Evolutionary conservation across 306 rosid genomes (phyloP).

Genomic region (Medicago arabica): DNA sequence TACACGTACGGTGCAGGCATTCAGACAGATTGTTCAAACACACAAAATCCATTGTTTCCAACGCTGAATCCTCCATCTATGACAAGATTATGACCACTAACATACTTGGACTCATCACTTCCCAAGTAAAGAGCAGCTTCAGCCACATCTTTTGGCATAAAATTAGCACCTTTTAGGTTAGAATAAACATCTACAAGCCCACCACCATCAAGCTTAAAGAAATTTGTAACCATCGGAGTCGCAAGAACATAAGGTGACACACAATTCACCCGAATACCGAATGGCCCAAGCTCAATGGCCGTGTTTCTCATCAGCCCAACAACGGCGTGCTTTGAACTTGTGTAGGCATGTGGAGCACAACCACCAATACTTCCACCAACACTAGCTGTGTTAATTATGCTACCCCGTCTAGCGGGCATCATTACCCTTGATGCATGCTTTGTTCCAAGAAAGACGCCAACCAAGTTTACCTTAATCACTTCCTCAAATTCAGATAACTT

Average conservation of each 20-base stretch:
- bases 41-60: not conserved
- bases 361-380: constrained; percentile 38
- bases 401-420: constrained; percentile 46
- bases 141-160: constrained; percentile 52
- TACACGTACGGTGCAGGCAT: no score
- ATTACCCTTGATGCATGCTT: constrained; percentile 61
- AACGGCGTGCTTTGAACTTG: constrained; percentile 51
- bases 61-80: constrained; percentile 54
- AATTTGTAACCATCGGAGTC: constrained; percentile 13
- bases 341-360: constrained; percentile 42
- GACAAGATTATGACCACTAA: constrained; percentile 55
- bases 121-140: constrained; percentile 57
- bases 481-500: constrained; percentile 42
- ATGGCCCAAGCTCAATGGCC: constrained; percentile 50
- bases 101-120: constrained; percentile 56
- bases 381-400: constrained; percentile 52
- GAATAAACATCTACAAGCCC: constrained; percentile 13
- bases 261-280: constrained; percentile 58
- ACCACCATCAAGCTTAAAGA: constrained; percentile 21
- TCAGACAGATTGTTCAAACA: not conserved
- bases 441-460: constrained; percentile 50
- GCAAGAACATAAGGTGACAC: constrained; percentile 44
- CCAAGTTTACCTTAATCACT: constrained; percentile 48
- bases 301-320: constrained; percentile 52
- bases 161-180: constrained; percentile 40